phyloP scores from a whole-genome alignment of 2,329 filamentous ascomycete genomes.

The Colletotrichum sp. region DNA sequence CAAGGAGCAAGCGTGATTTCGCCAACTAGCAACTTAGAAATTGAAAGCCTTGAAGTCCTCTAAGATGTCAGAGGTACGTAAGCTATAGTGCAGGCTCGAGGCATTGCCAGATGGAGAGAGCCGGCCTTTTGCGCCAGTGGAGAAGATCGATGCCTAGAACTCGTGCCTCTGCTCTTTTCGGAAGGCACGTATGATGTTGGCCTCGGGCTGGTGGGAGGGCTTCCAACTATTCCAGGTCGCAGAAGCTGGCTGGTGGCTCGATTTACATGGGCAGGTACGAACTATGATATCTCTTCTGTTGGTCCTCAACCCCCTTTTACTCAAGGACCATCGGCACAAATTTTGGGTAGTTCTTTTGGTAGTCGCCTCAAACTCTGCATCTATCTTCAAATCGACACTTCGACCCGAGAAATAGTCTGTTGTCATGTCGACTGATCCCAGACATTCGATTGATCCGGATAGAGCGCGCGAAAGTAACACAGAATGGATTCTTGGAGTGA shows the following conservation, averaged over 20 bases:
- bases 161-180: background rate
- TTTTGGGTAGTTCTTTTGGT: no score
- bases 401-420: background rate
- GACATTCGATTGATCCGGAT: background rate
- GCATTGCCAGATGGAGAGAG: background rate
- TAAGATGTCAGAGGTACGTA: background rate
- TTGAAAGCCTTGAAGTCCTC: no score
- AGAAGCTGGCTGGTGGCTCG: background rate
- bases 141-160: background rate
- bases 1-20: background rate
- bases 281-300: background rate
- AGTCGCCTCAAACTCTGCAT: background rate
- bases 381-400: background rate
- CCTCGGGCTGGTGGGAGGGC: background rate
- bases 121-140: background rate
- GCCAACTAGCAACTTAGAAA: background rate
- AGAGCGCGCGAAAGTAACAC: background rate
- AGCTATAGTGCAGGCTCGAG: background rate
- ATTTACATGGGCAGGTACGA: background rate
- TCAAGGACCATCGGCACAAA: background rate
- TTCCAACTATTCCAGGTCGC: background rate
- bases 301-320: background rate
- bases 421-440: background rate
- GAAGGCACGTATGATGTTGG: background rate
- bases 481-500: background rate